Evolutionary conservation across 2,329 filamentous ascomycete species (phyloP).

Genomic region (Aspergillus pseudonomiae): DNA sequence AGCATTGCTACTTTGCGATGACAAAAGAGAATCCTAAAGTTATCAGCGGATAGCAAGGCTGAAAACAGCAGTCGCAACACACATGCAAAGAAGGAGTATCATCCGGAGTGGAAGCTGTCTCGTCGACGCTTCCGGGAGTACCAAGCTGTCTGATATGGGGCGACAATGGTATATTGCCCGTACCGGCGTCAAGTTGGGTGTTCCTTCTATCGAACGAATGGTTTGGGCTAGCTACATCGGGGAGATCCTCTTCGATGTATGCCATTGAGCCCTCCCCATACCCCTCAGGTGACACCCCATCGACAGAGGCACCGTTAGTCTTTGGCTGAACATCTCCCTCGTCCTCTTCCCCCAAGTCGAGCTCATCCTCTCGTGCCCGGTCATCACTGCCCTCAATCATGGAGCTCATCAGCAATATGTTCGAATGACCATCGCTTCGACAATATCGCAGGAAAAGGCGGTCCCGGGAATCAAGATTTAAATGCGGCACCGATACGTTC

Average conservation of each 20-base stretch:
- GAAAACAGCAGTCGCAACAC: conserved; percentile 53
- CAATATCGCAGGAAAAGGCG: conserved; percentile 14
- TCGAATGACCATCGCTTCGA: conserved; percentile 57
- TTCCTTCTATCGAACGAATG: conserved; percentile 25
- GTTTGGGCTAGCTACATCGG: conserved; percentile 29
- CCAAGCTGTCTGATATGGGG: conserved; percentile 24
- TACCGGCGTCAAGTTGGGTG: conserved; percentile 16
- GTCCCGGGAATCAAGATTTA: not conserved
- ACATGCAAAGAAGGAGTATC: conserved; percentile 84
- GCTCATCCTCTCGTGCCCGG: conserved; percentile 61
- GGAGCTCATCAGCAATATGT: conserved; percentile 68
- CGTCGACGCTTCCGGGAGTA: conserved; percentile 55
- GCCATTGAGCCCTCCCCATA: conserved; percentile 23
- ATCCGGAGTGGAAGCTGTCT: conserved; percentile 76
- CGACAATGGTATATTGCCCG: conserved; percentile 28
- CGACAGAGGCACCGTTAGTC: conserved; percentile 31
- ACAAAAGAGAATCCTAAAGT: conserved; percentile 55
- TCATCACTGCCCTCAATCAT: conserved; percentile 64
- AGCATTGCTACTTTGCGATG: conserved; percentile 73
- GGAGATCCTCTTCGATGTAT: conserved; percentile 31
- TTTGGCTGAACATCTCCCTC: conserved; percentile 34
- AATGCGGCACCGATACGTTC: not conserved
- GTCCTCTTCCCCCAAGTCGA: conserved; percentile 47
- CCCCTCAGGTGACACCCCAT: conserved; percentile 19
- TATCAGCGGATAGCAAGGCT: conserved; percentile 51